phyloP scores from a whole-genome alignment of 495 filamentous ascomycete genomes.

The Xylaria intraflava region DNA sequence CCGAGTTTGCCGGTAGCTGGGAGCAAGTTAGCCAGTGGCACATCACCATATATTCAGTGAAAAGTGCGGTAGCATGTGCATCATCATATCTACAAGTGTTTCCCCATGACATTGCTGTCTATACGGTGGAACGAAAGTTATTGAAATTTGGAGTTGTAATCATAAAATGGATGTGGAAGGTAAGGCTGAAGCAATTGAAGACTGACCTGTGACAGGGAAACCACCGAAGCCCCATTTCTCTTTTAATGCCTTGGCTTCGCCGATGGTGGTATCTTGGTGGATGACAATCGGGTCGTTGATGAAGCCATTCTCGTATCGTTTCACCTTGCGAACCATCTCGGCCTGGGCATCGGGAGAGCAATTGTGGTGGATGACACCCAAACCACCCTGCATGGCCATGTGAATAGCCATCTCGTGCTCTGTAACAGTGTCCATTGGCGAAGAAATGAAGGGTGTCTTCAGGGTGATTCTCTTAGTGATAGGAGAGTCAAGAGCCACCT shows the following conservation, averaged over 20 bases:
- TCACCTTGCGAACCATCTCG: constrained; percentile 98
- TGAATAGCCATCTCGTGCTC: constrained; percentile 99
- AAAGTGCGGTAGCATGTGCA: constrained; percentile 23
- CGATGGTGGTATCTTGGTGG: constrained; percentile 77
- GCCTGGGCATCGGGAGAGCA: constrained; percentile 91
- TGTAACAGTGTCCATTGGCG: constrained; percentile 99
- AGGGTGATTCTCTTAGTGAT: constrained; percentile 89
- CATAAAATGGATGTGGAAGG: constrained; percentile 51
- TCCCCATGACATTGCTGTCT: constrained; percentile 83
- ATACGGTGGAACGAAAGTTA: constrained; percentile 99
- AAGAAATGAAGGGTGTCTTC: constrained; percentile 92
- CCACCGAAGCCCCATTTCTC: constrained; percentile 98
- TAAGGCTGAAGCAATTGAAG: constrained; percentile 10
- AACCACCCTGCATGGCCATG: constrained; percentile 92
- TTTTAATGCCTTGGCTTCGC: constrained; percentile 86
- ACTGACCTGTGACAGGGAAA: constrained; percentile 96
- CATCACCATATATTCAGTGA: constrained; percentile 16
- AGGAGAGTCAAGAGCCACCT: constrained; percentile 80
- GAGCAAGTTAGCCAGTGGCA: constrained; percentile 24
- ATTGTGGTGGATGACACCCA: constrained; percentile 99
- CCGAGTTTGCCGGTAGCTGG: constrained; percentile 86
- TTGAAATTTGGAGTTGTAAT: constrained; percentile 57
- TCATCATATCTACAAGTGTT: constrained; percentile 45
- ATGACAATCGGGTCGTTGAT: constrained; percentile 95
- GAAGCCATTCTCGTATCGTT: constrained; percentile 99